These are phyloP conservation scores for Peronospora farinosa DNA, from an alignment of 352 stramenopile species.

Conservation along the genomic window DNA sequence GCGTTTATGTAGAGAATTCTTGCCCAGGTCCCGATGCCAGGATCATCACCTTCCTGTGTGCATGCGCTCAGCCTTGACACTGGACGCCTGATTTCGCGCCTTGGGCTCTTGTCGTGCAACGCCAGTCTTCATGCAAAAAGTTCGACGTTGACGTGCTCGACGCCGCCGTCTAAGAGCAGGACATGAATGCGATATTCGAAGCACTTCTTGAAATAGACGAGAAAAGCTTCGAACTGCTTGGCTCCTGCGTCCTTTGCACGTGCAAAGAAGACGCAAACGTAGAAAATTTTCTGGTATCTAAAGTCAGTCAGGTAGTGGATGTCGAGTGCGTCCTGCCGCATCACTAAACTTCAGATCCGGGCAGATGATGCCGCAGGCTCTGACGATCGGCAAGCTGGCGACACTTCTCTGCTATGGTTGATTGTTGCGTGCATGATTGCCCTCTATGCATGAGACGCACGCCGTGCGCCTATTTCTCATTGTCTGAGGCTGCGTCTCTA, in stretches of 20 bases:
- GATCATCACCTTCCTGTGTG: slow-evolving; percentile 19
- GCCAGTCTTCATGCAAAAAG: slow-evolving; percentile 23
- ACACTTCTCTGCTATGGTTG: too few species aligned
- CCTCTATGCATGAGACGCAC: too few species aligned
- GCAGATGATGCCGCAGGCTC: slow-evolving; percentile 19
- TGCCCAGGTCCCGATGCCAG: slow-evolving; percentile 11
- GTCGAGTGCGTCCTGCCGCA: not conserved
- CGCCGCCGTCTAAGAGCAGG: slow-evolving; percentile 12
- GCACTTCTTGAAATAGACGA: slow-evolving; percentile 2
- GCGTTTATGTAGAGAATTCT: slow-evolving; percentile 1
- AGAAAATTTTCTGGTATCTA: slow-evolving; percentile 12
- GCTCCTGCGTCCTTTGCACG: slow-evolving; percentile 6
- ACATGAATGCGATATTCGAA: slow-evolving; percentile 10
- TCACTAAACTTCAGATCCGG: slow-evolving; percentile 10
- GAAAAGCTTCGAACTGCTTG: slow-evolving; percentile 11
- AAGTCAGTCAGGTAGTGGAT: slow-evolving; percentile 10
- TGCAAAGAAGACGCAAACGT: slow-evolving; percentile 12
- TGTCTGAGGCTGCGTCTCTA: too few species aligned
- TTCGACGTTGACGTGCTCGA: too few species aligned
- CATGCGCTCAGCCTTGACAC: slow-evolving; percentile 29
- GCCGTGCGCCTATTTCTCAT: too few species aligned
- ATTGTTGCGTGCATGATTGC: too few species aligned
- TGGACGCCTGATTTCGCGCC: slow-evolving; percentile 19
- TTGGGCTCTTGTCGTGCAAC: slow-evolving; percentile 20
- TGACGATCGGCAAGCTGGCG: too few species aligned